Evolutionary conservation across 2,329 filamentous ascomycete species (phyloP).

Genomic region (Aspergillus latus): DNA sequence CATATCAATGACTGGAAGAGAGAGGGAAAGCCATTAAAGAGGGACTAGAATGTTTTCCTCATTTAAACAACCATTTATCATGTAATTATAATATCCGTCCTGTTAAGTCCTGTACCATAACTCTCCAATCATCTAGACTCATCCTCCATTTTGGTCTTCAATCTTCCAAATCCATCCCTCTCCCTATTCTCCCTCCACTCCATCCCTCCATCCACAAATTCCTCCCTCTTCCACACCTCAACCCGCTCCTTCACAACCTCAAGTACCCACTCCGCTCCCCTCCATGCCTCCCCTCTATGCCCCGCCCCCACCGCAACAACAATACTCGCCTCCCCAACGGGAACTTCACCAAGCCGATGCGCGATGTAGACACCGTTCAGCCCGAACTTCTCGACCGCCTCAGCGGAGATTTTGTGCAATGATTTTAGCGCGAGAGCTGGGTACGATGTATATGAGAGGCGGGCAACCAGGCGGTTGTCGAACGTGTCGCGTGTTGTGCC

Average conservation of each 20-base stretch:
- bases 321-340: constrained; percentile 91
- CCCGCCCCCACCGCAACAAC: constrained; percentile 80
- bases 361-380: constrained; percentile 75
- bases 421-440: constrained; percentile 44
- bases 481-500: constrained; percentile 49
- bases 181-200: constrained; percentile 89
- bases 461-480: constrained; percentile 42
- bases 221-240: constrained; percentile 96
- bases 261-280: constrained; percentile 81
- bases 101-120: constrained; percentile 2
- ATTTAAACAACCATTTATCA: neutral
- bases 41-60: constrained; percentile 18
- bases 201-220: constrained; percentile 70
- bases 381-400: constrained; percentile 57
- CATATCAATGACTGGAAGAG: constrained; percentile 79
- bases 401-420: constrained; percentile 38
- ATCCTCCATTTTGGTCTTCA: neutral
- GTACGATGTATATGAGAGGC: constrained; percentile 47
- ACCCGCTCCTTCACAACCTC: constrained; percentile 81
- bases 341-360: constrained; percentile 81
- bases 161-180: constrained; percentile 54
- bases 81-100: constrained; percentile 28
- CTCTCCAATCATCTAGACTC: neutral
- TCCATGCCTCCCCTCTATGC: constrained; percentile 83
- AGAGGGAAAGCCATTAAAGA: constrained; percentile 53